Percentiles rank a stretch among this genome's conserved stretches.
phyloP scores from a whole-genome alignment of 2,329 filamentous ascomycete genomes.

The Colletotrichum salicis region DNA sequence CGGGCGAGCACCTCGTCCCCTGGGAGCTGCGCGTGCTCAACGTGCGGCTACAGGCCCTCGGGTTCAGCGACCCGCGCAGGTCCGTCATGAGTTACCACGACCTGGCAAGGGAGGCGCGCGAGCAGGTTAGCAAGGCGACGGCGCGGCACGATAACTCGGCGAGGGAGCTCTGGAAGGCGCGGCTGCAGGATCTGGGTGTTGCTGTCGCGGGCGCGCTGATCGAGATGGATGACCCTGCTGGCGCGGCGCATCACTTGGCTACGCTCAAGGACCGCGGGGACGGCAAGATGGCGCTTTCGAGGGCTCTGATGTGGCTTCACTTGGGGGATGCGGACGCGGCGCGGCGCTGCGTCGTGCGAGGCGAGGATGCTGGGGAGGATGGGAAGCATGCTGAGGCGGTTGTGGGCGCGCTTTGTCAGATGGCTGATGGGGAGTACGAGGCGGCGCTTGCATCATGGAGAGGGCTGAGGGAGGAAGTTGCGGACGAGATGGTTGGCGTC shows the following conservation, averaged over 20 bases:
- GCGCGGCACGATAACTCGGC: constrained; percentile 62
- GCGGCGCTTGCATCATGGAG: constrained; percentile 73
- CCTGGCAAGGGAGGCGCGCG: constrained; percentile 80
- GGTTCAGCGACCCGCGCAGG: constrained; percentile 84
- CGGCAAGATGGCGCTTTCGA: constrained; percentile 57
- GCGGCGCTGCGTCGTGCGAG: constrained; percentile 57
- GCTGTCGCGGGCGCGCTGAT: constrained; percentile 74
- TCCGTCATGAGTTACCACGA: constrained; percentile 93
- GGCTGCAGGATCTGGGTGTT: constrained; percentile 80
- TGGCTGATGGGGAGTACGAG: constrained; percentile 81
- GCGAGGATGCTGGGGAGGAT: constrained; percentile 37
- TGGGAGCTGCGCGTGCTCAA: constrained; percentile 88
- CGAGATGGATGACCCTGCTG: constrained; percentile 88
- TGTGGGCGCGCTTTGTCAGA: constrained; percentile 76
- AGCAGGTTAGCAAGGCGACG: constrained; percentile 62
- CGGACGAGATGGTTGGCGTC: constrained; percentile 78
- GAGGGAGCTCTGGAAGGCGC: constrained; percentile 73
- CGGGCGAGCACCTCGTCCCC: constrained; percentile 75
- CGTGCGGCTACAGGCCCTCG: constrained; percentile 85
- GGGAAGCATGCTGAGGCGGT: constrained; percentile 56
- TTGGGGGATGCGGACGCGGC: constrained; percentile 81
- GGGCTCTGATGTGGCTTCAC: constrained; percentile 78
- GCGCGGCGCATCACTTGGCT: constrained; percentile 78
- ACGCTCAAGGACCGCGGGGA: constrained; percentile 59
- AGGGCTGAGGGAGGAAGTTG: constrained; percentile 51